Evolutionary conservation across 805 yeast genomes (phyloP).

Genomic region (Debaryomyces hansenii): DNA sequence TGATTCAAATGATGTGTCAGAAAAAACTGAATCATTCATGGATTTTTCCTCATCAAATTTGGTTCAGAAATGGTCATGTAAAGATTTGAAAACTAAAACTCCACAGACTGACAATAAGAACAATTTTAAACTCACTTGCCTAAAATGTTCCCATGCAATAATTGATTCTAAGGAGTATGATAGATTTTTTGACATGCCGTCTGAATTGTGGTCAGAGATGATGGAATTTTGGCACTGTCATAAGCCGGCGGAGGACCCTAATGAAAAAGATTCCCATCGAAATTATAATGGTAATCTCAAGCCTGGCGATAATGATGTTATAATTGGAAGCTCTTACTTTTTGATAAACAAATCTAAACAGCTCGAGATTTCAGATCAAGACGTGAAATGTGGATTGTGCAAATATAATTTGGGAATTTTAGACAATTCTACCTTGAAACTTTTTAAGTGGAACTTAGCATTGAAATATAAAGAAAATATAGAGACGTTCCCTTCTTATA

Average conservation of each 20-base stretch:
- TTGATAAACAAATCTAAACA: constrained; percentile 28
- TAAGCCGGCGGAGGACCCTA: constrained; percentile 50
- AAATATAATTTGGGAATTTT: constrained; percentile 37
- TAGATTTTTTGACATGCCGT: constrained; percentile 68
- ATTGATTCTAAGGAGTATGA: constrained; percentile 29
- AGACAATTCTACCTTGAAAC: constrained; percentile 17
- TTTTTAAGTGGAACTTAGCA: constrained; percentile 59
- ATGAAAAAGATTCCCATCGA: constrained; percentile 18
- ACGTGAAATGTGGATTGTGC: constrained; percentile 40
- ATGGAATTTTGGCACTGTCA: constrained; percentile 99
- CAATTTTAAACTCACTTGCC: constrained; percentile 31
- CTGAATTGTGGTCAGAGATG: constrained; percentile 90
- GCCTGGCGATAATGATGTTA: constrained; percentile 43
- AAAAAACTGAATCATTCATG: constrained; percentile 9
- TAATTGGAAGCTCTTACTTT: constrained; percentile 61
- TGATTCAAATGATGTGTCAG: neutral
- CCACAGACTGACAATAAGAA: constrained; percentile 21
- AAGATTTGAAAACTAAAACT: constrained; percentile 35
- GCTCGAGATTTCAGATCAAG: neutral
- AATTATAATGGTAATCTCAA: constrained; percentile 41
- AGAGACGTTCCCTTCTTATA: constrained; percentile 35
- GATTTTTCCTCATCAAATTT: constrained; percentile 4
- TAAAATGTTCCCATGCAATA: constrained; percentile 24
- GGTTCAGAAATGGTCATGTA: constrained; percentile 42
- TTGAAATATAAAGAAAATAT: constrained; percentile 19